Percentiles rank a stretch among this genome's conserved stretches.
phyloP scores from a whole-genome alignment of 345 rosid genomes.

The Salix brachista region DNA sequence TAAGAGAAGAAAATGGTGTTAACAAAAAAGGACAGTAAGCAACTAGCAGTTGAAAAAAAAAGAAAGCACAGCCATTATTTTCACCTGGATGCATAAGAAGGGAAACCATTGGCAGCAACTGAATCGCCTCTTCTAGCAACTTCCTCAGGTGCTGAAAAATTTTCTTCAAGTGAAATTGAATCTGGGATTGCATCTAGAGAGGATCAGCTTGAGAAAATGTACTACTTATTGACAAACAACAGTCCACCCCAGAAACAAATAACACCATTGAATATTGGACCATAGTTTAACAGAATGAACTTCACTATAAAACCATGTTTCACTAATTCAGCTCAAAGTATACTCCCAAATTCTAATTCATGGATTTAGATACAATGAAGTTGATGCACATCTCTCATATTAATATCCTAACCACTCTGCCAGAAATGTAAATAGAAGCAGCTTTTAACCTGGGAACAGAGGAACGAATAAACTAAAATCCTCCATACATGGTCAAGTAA shows the following conservation, averaged over 20 bases:
- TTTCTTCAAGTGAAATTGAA: constrained; percentile 34
- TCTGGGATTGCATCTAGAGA: constrained; percentile 36
- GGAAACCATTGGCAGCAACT: constrained; percentile 44
- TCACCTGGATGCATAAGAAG: constrained; percentile 52
- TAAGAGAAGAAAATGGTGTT: constrained; percentile 13
- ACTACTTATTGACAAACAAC: background rate
- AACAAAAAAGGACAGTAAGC: background rate
- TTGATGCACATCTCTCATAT: background rate
- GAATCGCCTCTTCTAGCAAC: constrained; percentile 27
- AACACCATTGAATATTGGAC: background rate
- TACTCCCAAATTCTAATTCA: background rate
- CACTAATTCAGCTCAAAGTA: background rate
- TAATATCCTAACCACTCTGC: background rate
- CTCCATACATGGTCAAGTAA: background rate
- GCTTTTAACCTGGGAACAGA: background rate
- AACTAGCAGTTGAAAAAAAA: background rate
- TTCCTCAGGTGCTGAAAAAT: constrained; percentile 30
- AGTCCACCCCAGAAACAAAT: background rate
- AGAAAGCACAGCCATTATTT: background rate
- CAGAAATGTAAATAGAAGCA: background rate
- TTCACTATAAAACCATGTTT: background rate
- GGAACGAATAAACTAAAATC: background rate
- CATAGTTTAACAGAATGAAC: background rate
- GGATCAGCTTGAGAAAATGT: constrained; percentile 11
- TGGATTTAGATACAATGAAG: background rate